These are phyloP conservation scores for Hortaea sp. DNA, from an alignment of 2,329 filamentous ascomycete species.

Conservation along the genomic window DNA sequence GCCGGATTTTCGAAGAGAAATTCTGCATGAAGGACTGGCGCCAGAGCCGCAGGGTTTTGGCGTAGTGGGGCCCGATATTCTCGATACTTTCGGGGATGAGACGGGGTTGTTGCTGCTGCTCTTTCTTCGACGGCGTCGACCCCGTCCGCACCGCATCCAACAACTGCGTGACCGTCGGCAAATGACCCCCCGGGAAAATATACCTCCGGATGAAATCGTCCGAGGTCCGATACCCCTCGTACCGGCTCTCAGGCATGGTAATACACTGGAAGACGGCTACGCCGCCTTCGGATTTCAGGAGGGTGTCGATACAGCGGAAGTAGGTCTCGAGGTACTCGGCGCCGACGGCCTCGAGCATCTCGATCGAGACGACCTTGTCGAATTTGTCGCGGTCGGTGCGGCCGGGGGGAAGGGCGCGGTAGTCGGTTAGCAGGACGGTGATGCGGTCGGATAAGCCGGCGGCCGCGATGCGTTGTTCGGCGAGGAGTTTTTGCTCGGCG, in stretches of 20 bases:
- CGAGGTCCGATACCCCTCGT: slow-evolving; percentile 54
- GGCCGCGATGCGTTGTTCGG: slow-evolving; percentile 52
- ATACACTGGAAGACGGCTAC: slow-evolving; percentile 67
- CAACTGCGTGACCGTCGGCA: slow-evolving; percentile 57
- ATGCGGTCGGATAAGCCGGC: slow-evolving; percentile 53
- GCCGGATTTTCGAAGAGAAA: slow-evolving; percentile 51
- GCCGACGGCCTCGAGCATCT: slow-evolving; percentile 69
- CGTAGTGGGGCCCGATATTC: slow-evolving; percentile 67
- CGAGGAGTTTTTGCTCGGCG: slow-evolving; percentile 57
- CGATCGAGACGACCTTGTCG: slow-evolving; percentile 65
- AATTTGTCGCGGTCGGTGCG: slow-evolving; percentile 32
- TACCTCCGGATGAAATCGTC: slow-evolving; percentile 69
- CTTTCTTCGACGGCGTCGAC: slow-evolving; percentile 25
- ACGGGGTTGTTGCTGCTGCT: slow-evolving; percentile 10
- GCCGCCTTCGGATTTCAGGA: slow-evolving; percentile 56
- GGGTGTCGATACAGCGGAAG: slow-evolving; percentile 52
- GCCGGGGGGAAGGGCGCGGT: slow-evolving; percentile 50
- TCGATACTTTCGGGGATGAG: slow-evolving; percentile 58
- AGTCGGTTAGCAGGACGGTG: slow-evolving; percentile 58
- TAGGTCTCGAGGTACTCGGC: slow-evolving; percentile 57
- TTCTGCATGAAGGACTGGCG: slow-evolving; percentile 53
- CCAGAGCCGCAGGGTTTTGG: slow-evolving; percentile 60
- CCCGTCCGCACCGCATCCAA: slow-evolving; percentile 53
- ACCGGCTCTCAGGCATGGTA: slow-evolving; percentile 60
- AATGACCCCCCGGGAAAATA: slow-evolving; percentile 69